A percentile compares a stretch with the other conserved stretches of the same genome.
Evolutionary conservation across 2,329 filamentous ascomycete genomes (phyloP).

Genomic region (Trichoderma sp.): DNA sequence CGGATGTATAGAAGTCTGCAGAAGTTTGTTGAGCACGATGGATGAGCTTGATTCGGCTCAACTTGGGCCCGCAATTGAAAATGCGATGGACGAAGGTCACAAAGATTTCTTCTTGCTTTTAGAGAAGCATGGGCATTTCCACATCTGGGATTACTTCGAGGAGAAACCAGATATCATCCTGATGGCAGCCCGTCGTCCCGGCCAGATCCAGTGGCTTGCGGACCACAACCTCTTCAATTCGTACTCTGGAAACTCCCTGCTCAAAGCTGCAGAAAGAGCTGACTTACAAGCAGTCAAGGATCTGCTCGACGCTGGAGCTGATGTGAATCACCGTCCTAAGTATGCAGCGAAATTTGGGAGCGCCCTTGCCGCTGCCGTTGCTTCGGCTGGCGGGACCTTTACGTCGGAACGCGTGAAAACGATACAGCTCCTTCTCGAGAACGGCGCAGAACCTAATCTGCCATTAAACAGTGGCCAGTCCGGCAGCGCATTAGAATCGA

Average conservation of each 20-base stretch:
- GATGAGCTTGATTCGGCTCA: neutral
- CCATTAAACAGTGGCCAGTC: neutral
- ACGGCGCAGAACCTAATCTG: neutral
- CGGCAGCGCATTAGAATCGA: conserved; percentile 2
- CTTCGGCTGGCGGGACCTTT: neutral
- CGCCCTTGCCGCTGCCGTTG: neutral
- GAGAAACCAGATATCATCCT: neutral
- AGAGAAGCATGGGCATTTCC: neutral
- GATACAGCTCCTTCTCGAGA: neutral
- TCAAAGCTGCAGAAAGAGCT: neutral
- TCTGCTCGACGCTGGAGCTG: neutral
- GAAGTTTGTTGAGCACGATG: neutral
- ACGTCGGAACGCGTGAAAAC: too few species aligned
- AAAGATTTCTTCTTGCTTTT: neutral
- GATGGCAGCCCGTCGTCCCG: neutral
- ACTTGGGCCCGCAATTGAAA: neutral
- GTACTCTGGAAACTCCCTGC: neutral
- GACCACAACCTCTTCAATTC: neutral
- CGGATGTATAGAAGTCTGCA: neutral
- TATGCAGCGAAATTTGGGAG: neutral
- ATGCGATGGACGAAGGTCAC: neutral
- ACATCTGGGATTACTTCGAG: neutral
- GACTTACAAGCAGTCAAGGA: neutral
- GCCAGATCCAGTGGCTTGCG: neutral
- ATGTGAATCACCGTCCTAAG: neutral